phyloP scores from a whole-genome alignment of 805 yeast species.

The Blastobotrys terrestris region DNA sequence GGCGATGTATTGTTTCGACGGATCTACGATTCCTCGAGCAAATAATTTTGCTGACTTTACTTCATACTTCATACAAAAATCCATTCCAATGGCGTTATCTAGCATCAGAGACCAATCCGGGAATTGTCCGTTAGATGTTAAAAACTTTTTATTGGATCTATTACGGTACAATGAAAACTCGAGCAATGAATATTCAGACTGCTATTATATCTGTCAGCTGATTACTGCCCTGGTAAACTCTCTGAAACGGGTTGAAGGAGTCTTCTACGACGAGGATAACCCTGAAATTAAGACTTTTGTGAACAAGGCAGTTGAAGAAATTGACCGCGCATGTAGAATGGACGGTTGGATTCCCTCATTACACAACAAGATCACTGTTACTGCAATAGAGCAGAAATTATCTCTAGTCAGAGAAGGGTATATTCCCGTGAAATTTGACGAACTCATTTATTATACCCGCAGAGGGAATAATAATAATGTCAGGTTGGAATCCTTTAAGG shows the following conservation, averaged over 20 bases:
- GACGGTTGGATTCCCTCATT: slow-evolving; percentile 84
- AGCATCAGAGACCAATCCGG: slow-evolving; percentile 57
- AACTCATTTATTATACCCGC: slow-evolving; percentile 48
- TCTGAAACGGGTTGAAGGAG: slow-evolving; percentile 17
- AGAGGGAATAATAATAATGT: slow-evolving; percentile 44
- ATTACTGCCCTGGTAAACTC: slow-evolving; percentile 48
- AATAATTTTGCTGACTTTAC: slow-evolving; percentile 75
- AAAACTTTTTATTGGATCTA: slow-evolving; percentile 59
- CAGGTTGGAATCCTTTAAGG: slow-evolving; percentile 62
- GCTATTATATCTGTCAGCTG: slow-evolving; percentile 55
- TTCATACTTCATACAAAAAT: slow-evolving; percentile 60
- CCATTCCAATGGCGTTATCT: slow-evolving; percentile 59
- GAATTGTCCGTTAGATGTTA: slow-evolving; percentile 52
- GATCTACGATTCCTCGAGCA: slow-evolving; percentile 61
- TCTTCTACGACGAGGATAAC: slow-evolving; percentile 7
- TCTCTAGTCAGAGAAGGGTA: slow-evolving; percentile 52
- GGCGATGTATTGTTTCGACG: slow-evolving; percentile 64
- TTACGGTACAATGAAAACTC: slow-evolving; percentile 82
- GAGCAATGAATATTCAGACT: slow-evolving; percentile 69
- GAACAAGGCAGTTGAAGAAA: slow-evolving; percentile 51
- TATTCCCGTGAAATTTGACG: slow-evolving; percentile 45
- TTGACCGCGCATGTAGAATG: slow-evolving; percentile 67
- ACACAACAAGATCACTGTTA: slow-evolving; percentile 46
- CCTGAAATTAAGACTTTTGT: slow-evolving; percentile 29
- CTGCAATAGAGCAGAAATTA: slow-evolving; percentile 56